Percentiles rank a stretch among this genome's conserved stretches.
Conservation (phyloP, 768 basidiomycete genomes). For the Gelatoporia subvermispora region DNA sequence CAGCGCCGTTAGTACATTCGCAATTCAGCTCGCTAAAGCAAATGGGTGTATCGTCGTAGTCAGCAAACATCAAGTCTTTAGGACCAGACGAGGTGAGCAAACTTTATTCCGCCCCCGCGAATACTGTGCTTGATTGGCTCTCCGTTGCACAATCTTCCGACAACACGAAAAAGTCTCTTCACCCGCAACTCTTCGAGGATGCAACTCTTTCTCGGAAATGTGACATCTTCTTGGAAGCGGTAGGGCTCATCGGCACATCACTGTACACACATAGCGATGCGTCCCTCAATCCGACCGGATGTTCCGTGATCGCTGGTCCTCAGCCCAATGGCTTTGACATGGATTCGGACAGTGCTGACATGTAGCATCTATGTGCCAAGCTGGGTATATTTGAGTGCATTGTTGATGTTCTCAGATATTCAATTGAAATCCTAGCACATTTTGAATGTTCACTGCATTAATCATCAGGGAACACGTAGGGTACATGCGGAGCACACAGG, state of each 20-base stretch:
- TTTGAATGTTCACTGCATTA: too few species aligned
- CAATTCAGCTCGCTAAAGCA: conserved; percentile 69
- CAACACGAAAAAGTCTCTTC: conserved; percentile 50
- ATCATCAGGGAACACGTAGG: too few species aligned
- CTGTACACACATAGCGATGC: conserved; percentile 45
- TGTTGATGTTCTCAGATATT: too few species aligned
- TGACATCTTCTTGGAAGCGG: conserved; percentile 57
- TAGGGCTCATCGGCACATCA: conserved; percentile 41
- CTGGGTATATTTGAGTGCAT: too few species aligned
- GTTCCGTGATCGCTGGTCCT: conserved; percentile 51
- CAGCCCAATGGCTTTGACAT: conserved; percentile 28
- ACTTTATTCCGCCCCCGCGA: not conserved
- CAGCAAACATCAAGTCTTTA: conserved; percentile 46
- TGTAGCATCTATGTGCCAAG: too few species aligned
- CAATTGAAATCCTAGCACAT: too few species aligned
- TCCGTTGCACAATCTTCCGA: conserved; percentile 45
- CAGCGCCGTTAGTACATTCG: conserved; percentile 61
- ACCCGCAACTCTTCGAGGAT: conserved; percentile 38
- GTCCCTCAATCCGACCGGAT: conserved; percentile 51
- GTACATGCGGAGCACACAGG: too few species aligned
- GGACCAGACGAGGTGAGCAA: conserved; percentile 62
- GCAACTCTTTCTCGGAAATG: conserved; percentile 49
- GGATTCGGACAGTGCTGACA: too few species aligned
- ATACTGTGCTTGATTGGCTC: not conserved
- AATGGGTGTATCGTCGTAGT: conserved; percentile 53